phyloP scores from a whole-genome alignment of 768 basidiomycete genomes.

The Podaxis sp. region DNA sequence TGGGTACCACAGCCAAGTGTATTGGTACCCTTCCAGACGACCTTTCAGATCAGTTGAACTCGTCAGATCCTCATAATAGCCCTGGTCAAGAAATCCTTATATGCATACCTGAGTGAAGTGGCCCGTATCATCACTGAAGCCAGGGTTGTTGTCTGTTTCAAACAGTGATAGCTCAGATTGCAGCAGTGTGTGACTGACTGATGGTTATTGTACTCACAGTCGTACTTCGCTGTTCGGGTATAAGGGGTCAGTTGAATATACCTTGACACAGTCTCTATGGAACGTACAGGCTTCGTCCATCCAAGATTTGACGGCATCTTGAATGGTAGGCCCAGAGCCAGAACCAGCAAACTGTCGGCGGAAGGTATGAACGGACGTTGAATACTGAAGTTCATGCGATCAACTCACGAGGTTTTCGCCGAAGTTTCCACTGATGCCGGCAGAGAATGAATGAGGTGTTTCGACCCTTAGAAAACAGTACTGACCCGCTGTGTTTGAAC shows the following conservation, averaged over 20 bases:
- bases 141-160: slow-evolving; percentile 26
- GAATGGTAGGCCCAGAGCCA: slow-evolving; percentile 19
- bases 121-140: slow-evolving; percentile 25
- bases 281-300: slow-evolving; percentile 29
- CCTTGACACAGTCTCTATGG: background rate
- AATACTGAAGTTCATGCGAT: background rate
- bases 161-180: background rate
- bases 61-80: background rate
- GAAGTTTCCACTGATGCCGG: slow-evolving; percentile 18
- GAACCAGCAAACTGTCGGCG: slow-evolving; percentile 21
- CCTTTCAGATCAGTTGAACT: slow-evolving; percentile 24
- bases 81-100: background rate
- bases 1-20: slow-evolving; percentile 48
- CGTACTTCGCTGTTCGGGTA: slow-evolving; percentile 21
- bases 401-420: slow-evolving; percentile 30
- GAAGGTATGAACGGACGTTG: background rate
- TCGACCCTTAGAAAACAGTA: background rate
- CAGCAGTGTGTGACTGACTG: background rate
- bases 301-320: slow-evolving; percentile 24
- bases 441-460: background rate
- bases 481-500: slow-evolving; percentile 8
- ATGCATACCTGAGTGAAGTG: slow-evolving; percentile 31
- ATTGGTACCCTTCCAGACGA: slow-evolving; percentile 56
- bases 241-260: background rate
- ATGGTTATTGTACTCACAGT: slow-evolving; percentile 17